phyloP scores from a whole-genome alignment of 768 basidiomycete species.

The Amanita phalloides region DNA sequence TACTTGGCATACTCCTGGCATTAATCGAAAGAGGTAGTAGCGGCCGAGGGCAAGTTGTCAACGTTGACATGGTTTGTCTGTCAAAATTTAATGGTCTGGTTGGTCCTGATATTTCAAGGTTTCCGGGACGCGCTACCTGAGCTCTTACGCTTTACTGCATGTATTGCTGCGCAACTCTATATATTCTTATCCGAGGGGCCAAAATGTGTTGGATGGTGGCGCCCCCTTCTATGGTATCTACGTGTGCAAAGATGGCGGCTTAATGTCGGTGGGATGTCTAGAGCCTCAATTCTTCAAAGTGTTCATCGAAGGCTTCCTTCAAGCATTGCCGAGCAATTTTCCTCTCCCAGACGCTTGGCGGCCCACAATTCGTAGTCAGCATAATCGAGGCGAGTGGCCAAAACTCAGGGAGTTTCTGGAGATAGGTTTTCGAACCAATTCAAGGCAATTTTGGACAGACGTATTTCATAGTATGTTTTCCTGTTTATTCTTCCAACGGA shows the following conservation, averaged over 20 bases:
- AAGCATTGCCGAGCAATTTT: slow-evolving; percentile 35
- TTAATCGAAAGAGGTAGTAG: slow-evolving; percentile 55
- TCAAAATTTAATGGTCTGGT: not conserved
- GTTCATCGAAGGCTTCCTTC: slow-evolving; percentile 47
- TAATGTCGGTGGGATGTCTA: slow-evolving; percentile 69
- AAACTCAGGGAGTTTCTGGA: slow-evolving; percentile 44
- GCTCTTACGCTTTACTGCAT: slow-evolving; percentile 58
- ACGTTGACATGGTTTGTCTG: slow-evolving; percentile 58
- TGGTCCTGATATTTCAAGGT: slow-evolving; percentile 34
- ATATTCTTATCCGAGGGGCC: slow-evolving; percentile 36
- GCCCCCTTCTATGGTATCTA: slow-evolving; percentile 74
- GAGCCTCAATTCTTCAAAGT: slow-evolving; percentile 62
- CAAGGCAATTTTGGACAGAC: slow-evolving; percentile 59
- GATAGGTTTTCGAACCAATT: slow-evolving; percentile 48
- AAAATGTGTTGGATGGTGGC: slow-evolving; percentile 62
- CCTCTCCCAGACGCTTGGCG: slow-evolving; percentile 40
- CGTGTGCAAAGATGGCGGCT: slow-evolving; percentile 57
- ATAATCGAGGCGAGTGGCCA: slow-evolving; percentile 42
- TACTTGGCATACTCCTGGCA: slow-evolving; percentile 63
- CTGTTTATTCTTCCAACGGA: not conserved
- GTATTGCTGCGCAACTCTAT: slow-evolving; percentile 21
- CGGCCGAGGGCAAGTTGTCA: slow-evolving; percentile 64
- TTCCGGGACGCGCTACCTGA: slow-evolving; percentile 68
- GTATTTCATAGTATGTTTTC: slow-evolving; percentile 48
- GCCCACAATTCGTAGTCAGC: slow-evolving; percentile 36